A percentile compares a stretch with the other conserved stretches of the same genome.
Conservation (phyloP, 495 filamentous ascomycete species). For the Penicillium simplicissimum region DNA sequence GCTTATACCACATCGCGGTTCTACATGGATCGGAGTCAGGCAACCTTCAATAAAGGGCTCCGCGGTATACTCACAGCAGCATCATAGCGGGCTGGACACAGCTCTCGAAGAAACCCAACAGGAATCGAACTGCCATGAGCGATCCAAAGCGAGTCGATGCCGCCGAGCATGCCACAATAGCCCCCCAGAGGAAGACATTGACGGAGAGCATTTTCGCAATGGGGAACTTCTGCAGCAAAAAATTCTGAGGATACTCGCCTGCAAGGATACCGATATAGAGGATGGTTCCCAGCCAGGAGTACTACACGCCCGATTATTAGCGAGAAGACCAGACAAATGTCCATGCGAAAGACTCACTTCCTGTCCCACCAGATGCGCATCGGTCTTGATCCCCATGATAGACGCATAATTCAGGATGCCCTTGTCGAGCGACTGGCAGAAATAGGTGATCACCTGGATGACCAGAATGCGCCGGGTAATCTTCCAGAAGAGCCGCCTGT, state of each 20-base stretch:
- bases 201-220: conserved; percentile 45
- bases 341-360: conserved; percentile 19
- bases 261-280: conserved; percentile 46
- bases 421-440: conserved; percentile 49
- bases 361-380: conserved; percentile 35
- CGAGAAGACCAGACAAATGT: not conserved
- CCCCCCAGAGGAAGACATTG: conserved; percentile 41
- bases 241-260: conserved; percentile 47
- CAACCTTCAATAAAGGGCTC: not conserved
- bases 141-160: conserved; percentile 26
- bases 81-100: conserved; percentile 34
- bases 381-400: conserved; percentile 42
- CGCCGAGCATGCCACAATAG: conserved; percentile 26
- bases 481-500: conserved; percentile 24
- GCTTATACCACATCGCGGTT: conserved; percentile 54
- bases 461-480: conserved; percentile 22
- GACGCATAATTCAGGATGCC: conserved; percentile 47
- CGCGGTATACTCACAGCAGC: conserved; percentile 16
- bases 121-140: conserved; percentile 32
- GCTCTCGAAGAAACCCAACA: conserved; percentile 34
- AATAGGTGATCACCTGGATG: conserved; percentile 23
- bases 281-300: conserved; percentile 44
- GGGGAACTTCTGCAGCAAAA: conserved; percentile 49
- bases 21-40: not conserved
- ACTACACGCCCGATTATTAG: conserved; percentile 23